Evolutionary conservation across 169 alveolate genomes (phyloP).

Genomic region (Cyclospora cayetanensis): DNA sequence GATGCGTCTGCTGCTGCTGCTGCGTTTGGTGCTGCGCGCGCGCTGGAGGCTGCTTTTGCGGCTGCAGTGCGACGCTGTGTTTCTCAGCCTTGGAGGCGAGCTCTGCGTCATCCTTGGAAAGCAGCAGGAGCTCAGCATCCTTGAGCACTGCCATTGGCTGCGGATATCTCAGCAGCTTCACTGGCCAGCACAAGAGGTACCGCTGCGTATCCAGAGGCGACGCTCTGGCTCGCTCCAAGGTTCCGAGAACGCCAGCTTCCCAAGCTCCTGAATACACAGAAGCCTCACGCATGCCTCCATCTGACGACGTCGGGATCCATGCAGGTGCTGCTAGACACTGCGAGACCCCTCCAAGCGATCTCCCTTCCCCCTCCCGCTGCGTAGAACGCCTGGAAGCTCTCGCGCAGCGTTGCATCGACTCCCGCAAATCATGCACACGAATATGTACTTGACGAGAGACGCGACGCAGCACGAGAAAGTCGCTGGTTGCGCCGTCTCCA

Average conservation of each 20-base stretch:
- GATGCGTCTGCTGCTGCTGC: background rate
- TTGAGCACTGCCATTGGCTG: background rate
- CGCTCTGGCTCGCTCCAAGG: constrained; percentile 65
- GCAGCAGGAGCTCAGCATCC: background rate
- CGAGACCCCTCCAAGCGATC: background rate
- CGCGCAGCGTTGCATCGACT: no score
- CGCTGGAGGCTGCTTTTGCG: background rate
- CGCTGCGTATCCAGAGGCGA: constrained; percentile 8
- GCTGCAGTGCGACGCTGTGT: background rate
- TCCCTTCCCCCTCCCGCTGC: no score
- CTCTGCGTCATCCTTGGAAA: constrained; percentile 10
- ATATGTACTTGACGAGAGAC: no score
- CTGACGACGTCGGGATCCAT: no score
- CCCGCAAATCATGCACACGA: no score
- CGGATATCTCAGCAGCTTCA: constrained; percentile 49
- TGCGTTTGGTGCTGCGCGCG: background rate
- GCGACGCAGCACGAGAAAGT: no score
- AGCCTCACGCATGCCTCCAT: no score
- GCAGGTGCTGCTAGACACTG: background rate
- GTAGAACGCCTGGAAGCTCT: no score
- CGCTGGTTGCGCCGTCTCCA: no score
- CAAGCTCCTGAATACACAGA: constrained; percentile 50
- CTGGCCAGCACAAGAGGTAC: constrained; percentile 61
- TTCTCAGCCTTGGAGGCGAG: constrained; percentile 7
- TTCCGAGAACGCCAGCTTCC: constrained; percentile 63